Percentiles rank a stretch among this genome's conserved stretches.
Conservation (phyloP, 192 early-diverging fungal species). For the Coemansia sp. region DNA sequence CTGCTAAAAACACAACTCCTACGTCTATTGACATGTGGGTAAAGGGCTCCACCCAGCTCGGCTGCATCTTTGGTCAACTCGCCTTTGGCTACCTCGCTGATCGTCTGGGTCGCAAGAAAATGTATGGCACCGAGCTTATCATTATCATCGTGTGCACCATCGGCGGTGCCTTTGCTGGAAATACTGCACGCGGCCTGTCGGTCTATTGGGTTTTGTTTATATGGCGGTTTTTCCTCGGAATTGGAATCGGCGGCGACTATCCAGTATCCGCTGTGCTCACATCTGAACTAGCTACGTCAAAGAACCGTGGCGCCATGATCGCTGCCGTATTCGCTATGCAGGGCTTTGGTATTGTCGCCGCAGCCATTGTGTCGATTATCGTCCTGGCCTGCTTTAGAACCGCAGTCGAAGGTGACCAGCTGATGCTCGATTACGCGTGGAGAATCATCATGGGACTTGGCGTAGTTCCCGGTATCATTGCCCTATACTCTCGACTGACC, state of each 20-base stretch:
- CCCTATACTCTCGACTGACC: slow-evolving; percentile 89
- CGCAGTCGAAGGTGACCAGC: slow-evolving; percentile 61
- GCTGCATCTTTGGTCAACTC: slow-evolving; percentile 90
- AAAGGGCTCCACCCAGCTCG: slow-evolving; percentile 85
- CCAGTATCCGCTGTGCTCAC: slow-evolving; percentile 90
- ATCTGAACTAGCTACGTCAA: slow-evolving; percentile 83
- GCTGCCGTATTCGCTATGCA: slow-evolving; percentile 92
- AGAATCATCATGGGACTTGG: slow-evolving; percentile 84
- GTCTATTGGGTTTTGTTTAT: slow-evolving; percentile 71
- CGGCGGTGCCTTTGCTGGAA: slow-evolving; percentile 71
- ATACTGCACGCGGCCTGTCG: slow-evolving; percentile 64
- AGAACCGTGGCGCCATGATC: slow-evolving; percentile 88
- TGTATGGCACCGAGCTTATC: slow-evolving; percentile 89
- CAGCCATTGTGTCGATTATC: slow-evolving; percentile 72
- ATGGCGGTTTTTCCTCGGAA: slow-evolving; percentile 88
- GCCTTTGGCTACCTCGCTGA: slow-evolving; percentile 86
- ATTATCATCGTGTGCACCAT: slow-evolving; percentile 87
- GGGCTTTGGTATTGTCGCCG: slow-evolving; percentile 84
- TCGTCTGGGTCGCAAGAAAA: slow-evolving; percentile 84
- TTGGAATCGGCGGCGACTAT: slow-evolving; percentile 95
- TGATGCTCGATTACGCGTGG: slow-evolving; percentile 84
- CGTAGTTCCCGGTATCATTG: slow-evolving; percentile 73
- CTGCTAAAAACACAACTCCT: slow-evolving; percentile 57
- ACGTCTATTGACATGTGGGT: slow-evolving; percentile 75
- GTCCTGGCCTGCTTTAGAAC: slow-evolving; percentile 70